Evolutionary conservation across 2,329 filamentous ascomycete species (phyloP).

Genomic region (Alternaria sp.): DNA sequence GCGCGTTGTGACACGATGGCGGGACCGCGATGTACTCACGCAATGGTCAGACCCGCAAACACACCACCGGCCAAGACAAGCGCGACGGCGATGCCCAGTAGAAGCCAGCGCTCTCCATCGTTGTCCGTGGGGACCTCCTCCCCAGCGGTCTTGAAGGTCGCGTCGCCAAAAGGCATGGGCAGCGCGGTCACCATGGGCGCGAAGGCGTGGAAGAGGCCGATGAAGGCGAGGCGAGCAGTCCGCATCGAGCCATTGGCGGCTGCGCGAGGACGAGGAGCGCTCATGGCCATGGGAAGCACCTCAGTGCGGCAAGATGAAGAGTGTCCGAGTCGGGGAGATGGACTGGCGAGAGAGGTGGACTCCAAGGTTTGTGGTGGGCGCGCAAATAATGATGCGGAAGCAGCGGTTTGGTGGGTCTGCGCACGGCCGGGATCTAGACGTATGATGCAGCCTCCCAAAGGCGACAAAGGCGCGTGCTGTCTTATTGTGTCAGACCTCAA

Average conservation of each 20-base stretch:
- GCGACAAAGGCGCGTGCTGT: not conserved
- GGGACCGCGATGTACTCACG: conserved; percentile 57
- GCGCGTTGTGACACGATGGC: conserved; percentile 11
- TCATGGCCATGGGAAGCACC: conserved; percentile 35
- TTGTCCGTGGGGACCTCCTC: conserved; percentile 48
- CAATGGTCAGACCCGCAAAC: conserved; percentile 93
- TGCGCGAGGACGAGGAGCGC: conserved; percentile 27
- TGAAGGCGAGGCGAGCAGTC: conserved; percentile 30
- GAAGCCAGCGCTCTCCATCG: conserved; percentile 77
- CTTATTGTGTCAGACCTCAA: not conserved
- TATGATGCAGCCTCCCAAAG: not conserved
- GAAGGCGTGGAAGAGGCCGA: conserved; percentile 41
- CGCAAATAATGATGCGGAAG: conserved; percentile 18
- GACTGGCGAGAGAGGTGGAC: not conserved
- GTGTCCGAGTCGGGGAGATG: conserved; percentile 4
- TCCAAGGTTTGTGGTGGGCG: conserved; percentile 2
- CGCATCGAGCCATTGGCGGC: conserved; percentile 41
- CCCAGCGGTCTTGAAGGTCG: conserved; percentile 26
- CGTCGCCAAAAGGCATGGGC: conserved; percentile 36
- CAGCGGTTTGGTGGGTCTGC: conserved; percentile 7
- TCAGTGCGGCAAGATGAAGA: conserved; percentile 18
- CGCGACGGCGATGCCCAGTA: conserved; percentile 76
- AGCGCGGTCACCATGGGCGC: conserved; percentile 43
- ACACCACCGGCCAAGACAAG: conserved; percentile 88
- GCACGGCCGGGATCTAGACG: not conserved